Percentiles rank a stretch among this genome's conserved stretches.
These are phyloP conservation scores for Eucalyptus guilfoylei DNA, from an alignment of 345 rosid genomes.

Conservation along the genomic window DNA sequence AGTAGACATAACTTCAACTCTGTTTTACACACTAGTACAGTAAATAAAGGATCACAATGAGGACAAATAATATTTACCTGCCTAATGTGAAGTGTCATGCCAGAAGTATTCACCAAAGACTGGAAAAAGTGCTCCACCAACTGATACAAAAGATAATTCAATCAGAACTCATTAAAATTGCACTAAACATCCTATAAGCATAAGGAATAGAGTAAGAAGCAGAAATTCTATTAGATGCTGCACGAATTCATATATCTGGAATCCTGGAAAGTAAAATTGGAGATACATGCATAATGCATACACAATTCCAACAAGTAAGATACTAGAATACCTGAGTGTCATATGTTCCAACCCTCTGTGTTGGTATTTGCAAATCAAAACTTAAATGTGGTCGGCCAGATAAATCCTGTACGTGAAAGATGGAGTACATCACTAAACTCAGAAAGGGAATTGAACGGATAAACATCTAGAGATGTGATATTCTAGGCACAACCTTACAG, in stretches of 20 bases:
- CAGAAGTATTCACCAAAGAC: conserved; percentile 85
- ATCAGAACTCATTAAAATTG: neutral
- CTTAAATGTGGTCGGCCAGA: conserved; percentile 78
- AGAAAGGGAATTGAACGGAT: neutral
- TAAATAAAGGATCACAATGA: neutral
- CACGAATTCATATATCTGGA: neutral
- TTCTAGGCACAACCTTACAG: neutral
- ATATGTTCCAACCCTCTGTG: conserved; percentile 73
- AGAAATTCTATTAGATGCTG: neutral
- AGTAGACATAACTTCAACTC: neutral
- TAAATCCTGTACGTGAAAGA: conserved; percentile 44
- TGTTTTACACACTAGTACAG: neutral
- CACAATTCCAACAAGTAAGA: neutral
- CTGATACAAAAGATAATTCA: conserved; percentile 5
- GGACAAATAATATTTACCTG: conserved; percentile 36
- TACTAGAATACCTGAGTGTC: conserved; percentile 59
- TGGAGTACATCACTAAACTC: neutral
- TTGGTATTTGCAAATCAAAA: conserved; percentile 70
- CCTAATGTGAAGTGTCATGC: conserved; percentile 93
- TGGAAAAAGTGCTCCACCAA: conserved; percentile 94
- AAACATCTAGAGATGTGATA: neutral
- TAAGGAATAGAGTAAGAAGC: neutral
- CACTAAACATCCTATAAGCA: neutral
- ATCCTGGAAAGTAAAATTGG: neutral
- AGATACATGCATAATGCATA: neutral